Evolutionary conservation across 1,139 yeast genomes (phyloP), one percentile per base, ranked within the genome.

Genomic region (Sugiyamaella neomexicana): DNA sequence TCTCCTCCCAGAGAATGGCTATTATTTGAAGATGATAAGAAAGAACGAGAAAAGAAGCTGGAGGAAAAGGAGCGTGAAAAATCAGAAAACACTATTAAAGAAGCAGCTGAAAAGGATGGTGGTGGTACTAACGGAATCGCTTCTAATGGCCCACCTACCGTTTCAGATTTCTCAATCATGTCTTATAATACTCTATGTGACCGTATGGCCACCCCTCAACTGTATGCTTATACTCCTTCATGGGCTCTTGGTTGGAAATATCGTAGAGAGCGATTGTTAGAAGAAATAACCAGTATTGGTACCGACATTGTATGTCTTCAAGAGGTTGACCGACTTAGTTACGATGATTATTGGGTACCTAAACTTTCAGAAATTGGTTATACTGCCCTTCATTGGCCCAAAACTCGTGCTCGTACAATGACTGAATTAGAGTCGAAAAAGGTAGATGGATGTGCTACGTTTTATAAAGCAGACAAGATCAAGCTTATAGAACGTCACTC

Each of bases 191-290:
- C 96, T 2, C 77, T 93, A 67, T 93, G 99, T 72, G 98, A 93
- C 68, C 95, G 87, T 69, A 91, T 91, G 74, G 98, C 98, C 2
- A 90, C 97, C 8, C 80, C 95, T 17, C 87, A 84, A 69, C 80
- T 91, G 86, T 95, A 89, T 70, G 91, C 88, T 65, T 93, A 89
- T 68, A 90, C 98, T 1, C 98, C 98, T 31, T 83, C 96, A 1
- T 93, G 99, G 99, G 99, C 98, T 5, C 79, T 93, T 60, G 82
- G 84, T 53, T 91, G 98, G 98, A 87, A 86, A n/a, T 90, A 86
- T 72, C 85, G 99, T 72, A 82, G 86, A 67, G 83, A 85, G 56
- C 76, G 81, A 50, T 78, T 93, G 60, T 81, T 84, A 58, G 83
- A 85, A 61, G 96, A 93, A 69, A 79, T 93, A 15, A 68, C 83